Base-by-base conservation (phyloP, 1,284 basidiomycete genomes). In the Pulveroboletus sp. region DNA sequence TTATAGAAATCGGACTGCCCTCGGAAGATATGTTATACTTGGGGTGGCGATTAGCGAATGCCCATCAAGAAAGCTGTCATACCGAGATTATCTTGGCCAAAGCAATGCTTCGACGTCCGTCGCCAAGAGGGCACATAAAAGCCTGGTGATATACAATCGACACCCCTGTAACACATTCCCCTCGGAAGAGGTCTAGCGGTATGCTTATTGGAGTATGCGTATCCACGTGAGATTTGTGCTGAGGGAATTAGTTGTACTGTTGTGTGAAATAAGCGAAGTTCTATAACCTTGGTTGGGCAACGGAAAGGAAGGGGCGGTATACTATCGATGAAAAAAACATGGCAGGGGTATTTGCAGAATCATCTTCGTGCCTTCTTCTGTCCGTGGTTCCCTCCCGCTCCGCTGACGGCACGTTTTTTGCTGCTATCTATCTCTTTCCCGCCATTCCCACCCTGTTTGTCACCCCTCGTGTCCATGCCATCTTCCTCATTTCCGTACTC, bases 311-410 rank as follows among this genome's bases (percentile, higher is more conserved):
- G 14, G 17, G 26, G 25, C 25, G 24, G 10, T 4, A 22, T 25
- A 15, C 28, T 25, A 18, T 48, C 9, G 7, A 43, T 10, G 29
- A 49, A 28, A n/a, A n/a, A 31, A 20, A 29, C 43, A 29, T 22
- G 24, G n/a, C 5, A 14, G 15, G 5, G 12, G 17, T 25, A 4
- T 38, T 29, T 22, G 17, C n/a, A 33, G 15, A 35, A 24, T 24
- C 7, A 42, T 48, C 52, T 67, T 35, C 70, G 65, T 49, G 57
- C 45, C 54, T 22, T 72, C 51, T 72, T 72, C 28, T 43, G 26
- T 29, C 29, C 58, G 18, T 33, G 47, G 43, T 43, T 52, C 20
- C 38, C 59, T 3, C 52, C 58, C 35, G 18, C 28, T 26, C 47
- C 42, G 2, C 40, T 39, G 10, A 44, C 36, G 15, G 43, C 61